Conservation (phyloP, 768 basidiomycete species). For the Tulasnella sp. region DNA sequence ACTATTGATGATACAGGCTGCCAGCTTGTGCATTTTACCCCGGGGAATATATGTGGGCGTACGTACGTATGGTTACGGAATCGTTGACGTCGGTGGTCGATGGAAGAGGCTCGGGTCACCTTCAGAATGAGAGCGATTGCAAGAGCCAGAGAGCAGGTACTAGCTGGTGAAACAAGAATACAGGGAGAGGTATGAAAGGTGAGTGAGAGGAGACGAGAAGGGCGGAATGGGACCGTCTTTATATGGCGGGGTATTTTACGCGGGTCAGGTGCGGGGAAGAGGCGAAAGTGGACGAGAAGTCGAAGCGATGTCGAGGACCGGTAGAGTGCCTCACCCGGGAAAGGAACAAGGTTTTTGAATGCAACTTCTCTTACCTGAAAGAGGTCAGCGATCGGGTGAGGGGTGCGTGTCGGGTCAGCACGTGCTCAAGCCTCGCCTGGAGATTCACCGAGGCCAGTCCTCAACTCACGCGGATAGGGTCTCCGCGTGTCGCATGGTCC, state of each 20-base stretch:
- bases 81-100: no score
- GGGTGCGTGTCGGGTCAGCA: conserved; percentile 9
- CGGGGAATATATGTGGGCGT: no score
- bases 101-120: no score
- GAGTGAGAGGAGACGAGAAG: neutral
- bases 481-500: no score
- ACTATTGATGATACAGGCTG: no score
- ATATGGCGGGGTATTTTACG: no score
- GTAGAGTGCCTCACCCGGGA: neutral
- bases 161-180: no score
- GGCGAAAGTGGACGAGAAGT: neutral
- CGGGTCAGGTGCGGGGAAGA: neutral
- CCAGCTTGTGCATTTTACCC: no score
- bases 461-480: neutral
- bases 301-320: neutral
- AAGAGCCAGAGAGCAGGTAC: no score
- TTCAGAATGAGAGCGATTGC: no score
- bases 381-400: conserved; percentile 7
- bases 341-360: conserved; percentile 15
- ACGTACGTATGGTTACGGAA: no score
- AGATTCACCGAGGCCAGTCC: conserved; percentile 5
- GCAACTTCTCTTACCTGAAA: conserved; percentile 8
- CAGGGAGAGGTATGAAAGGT: no score
- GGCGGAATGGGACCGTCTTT: neutral
- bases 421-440: neutral